Evolutionary conservation across 2,329 filamentous ascomycete species (phyloP).

Genomic region (Neonectria neomacrospora): DNA sequence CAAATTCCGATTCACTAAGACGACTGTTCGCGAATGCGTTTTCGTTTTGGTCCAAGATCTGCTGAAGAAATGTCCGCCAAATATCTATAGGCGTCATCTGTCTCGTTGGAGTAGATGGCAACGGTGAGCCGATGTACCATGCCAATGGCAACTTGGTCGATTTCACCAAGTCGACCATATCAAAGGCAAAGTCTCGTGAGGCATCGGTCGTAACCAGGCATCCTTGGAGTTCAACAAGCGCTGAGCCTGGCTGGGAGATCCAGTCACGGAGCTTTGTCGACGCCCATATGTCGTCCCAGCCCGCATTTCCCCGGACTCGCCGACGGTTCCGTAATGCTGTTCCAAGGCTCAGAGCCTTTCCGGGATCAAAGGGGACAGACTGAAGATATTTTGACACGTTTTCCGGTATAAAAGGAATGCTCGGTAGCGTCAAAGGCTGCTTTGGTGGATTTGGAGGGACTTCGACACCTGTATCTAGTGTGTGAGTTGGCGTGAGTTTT

Average conservation of each 20-base stretch:
- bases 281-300: slow-evolving; percentile 18
- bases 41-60: slow-evolving; percentile 10
- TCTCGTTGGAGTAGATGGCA: slow-evolving; percentile 1
- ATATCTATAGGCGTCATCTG: neutral
- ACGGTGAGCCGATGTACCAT: slow-evolving; percentile 14
- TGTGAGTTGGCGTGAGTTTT: neutral
- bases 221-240: slow-evolving; percentile 20
- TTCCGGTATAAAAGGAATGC: slow-evolving; percentile 3
- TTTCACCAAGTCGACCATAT: slow-evolving; percentile 25
- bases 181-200: slow-evolving; percentile 21
- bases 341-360: slow-evolving; percentile 14
- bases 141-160: slow-evolving; percentile 7
- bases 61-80: slow-evolving; percentile 17
- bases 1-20: slow-evolving; percentile 14
- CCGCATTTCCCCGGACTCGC: slow-evolving; percentile 5
- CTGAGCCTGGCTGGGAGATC: slow-evolving; percentile 19
- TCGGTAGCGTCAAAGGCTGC: neutral
- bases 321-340: slow-evolving; percentile 14
- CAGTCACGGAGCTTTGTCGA: slow-evolving; percentile 23
- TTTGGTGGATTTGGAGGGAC: neutral
- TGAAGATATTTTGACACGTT: slow-evolving; percentile 19
- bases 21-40: neutral
- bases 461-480: neutral
- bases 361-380: slow-evolving; percentile 9
- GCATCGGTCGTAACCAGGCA: slow-evolving; percentile 10